Percentiles rank a stretch among this genome's conserved stretches.
Conservation (phyloP, 2,329 filamentous ascomycete genomes). For the Diaporthe amygdali region DNA sequence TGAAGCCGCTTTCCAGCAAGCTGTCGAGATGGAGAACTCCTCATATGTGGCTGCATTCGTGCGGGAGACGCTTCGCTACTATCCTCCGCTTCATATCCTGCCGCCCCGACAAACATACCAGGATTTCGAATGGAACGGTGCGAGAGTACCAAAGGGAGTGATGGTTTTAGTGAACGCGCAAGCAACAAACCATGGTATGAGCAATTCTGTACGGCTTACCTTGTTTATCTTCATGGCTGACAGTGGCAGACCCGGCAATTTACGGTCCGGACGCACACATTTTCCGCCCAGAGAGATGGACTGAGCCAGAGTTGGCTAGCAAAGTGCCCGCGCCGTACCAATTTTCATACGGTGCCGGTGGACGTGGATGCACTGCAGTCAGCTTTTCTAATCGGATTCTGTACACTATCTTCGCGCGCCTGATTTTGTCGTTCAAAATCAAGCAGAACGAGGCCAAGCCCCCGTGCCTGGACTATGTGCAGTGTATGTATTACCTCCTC, state of each 20-base stretch:
- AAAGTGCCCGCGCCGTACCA: conserved; percentile 29
- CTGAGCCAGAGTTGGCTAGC: neutral
- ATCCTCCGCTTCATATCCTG: conserved; percentile 24
- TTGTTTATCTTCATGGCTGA: neutral
- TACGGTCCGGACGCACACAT: conserved; percentile 5
- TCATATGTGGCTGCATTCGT: conserved; percentile 27
- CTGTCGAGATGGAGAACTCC: conserved; percentile 26
- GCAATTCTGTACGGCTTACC: too few relatives aligned
- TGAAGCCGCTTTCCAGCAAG: conserved; percentile 8
- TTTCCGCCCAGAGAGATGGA: conserved; percentile 24
- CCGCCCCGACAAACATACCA: conserved; percentile 16
- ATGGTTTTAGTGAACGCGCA: conserved; percentile 14
- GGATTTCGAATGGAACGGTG: conserved; percentile 4
- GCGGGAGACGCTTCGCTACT: conserved; percentile 27
- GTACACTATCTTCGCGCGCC: conserved; percentile 30
- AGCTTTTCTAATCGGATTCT: conserved; percentile 31
- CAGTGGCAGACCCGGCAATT: neutral
- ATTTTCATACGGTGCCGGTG: conserved; percentile 29
- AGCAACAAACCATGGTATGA: neutral
- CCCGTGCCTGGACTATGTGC: conserved; percentile 25
- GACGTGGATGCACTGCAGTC: conserved; percentile 30
- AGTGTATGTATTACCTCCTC: neutral
- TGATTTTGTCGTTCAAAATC: conserved; percentile 29
- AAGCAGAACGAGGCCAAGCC: conserved; percentile 14
- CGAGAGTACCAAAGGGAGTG: conserved; percentile 13